Evolutionary conservation across 2,329 filamentous ascomycete genomes (phyloP), one percentile per base, ranked within the genome.

Genomic region (Fusarium begoniae): DNA sequence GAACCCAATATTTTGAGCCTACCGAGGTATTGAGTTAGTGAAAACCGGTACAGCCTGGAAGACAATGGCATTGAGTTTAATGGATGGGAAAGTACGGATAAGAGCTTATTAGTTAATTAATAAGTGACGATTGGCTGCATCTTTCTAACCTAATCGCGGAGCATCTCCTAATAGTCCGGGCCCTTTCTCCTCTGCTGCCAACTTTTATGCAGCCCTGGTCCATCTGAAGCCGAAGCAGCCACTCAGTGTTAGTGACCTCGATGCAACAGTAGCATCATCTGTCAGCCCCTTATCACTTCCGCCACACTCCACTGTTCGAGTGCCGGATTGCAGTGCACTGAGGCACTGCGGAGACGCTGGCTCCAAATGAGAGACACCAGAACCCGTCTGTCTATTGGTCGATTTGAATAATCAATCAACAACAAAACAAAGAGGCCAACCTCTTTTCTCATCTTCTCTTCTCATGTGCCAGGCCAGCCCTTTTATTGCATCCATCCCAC

Each of bases 351-450:
- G 32, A 53, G 58, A 66, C 41, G 38, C 32, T 66, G 59, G 59
- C 41, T 28, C 65, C 65, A 67, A 61, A 61, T 68, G 40, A 67
- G 45, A 68, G 30, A 20, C 50, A 57, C n/a, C 30, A 57, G 22
- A 37, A 30, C 22, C 35, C 47, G 63, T 50, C 57, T 24, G 54
- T 45, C 57, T 35, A 61, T 55, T 72, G 69, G 71, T 68, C 62
- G 51, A 47, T 54, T 71, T 65, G 55, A 57, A 70, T 35, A 65
- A 58, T 70, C 59, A 65, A 62, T 70, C 64, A 75, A 75, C 72
- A 75, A 74, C 60, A 69, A 73, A 74, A 61, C 71, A 71, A 71
- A 72, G 51, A 72, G 35, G 40, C 72, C 68, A 74, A 64, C 64
- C 69, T 65, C 61, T 28, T 55, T 55, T 45, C 38, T 60, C 44